These are phyloP conservation scores for Actinomucor elegans DNA, from an alignment of 371 early-diverging fungal species.

Conservation along the genomic window DNA sequence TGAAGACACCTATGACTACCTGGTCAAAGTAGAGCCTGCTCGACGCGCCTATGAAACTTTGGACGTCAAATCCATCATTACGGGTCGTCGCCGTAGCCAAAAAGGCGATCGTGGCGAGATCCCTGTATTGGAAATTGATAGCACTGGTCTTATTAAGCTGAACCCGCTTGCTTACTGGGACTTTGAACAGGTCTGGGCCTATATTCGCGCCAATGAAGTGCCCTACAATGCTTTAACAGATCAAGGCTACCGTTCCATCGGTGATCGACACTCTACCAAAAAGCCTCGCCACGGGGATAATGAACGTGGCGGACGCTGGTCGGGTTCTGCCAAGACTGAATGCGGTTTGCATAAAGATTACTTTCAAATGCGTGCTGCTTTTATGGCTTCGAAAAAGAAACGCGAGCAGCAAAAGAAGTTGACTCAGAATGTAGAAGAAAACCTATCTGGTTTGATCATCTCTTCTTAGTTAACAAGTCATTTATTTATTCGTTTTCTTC, in stretches of 20 bases:
- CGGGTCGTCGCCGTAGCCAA: constrained; percentile 90
- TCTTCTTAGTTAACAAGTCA: too few relatives aligned
- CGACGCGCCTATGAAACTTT: constrained; percentile 83
- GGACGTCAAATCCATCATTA: constrained; percentile 76
- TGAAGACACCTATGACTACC: constrained; percentile 82
- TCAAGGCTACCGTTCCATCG: constrained; percentile 90
- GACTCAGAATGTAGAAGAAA: too few relatives aligned
- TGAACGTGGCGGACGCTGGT: constrained; percentile 91
- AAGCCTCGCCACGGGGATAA: constrained; percentile 66
- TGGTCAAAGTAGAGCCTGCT: constrained; percentile 92
- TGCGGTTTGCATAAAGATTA: constrained; percentile 96
- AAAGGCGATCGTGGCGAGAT: constrained; percentile 79
- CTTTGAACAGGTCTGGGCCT: constrained; percentile 83
- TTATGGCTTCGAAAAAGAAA: constrained; percentile 52
- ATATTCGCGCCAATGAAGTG: constrained; percentile 81
- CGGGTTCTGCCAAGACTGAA: constrained; percentile 86
- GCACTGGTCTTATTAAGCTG: constrained; percentile 81
- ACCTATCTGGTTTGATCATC: too few relatives aligned
- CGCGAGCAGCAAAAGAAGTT: constrained; percentile 21
- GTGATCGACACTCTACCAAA: constrained; percentile 91
- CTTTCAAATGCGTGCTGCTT: constrained; percentile 83
- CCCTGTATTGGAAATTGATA: constrained; percentile 82
- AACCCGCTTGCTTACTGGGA: constrained; percentile 91
- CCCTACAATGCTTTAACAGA: constrained; percentile 90
- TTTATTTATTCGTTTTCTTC: too few relatives aligned